These are phyloP conservation scores for Helicocarpus griseus DNA, from an alignment of 2,329 filamentous ascomycete genomes.

Conservation along the genomic window DNA sequence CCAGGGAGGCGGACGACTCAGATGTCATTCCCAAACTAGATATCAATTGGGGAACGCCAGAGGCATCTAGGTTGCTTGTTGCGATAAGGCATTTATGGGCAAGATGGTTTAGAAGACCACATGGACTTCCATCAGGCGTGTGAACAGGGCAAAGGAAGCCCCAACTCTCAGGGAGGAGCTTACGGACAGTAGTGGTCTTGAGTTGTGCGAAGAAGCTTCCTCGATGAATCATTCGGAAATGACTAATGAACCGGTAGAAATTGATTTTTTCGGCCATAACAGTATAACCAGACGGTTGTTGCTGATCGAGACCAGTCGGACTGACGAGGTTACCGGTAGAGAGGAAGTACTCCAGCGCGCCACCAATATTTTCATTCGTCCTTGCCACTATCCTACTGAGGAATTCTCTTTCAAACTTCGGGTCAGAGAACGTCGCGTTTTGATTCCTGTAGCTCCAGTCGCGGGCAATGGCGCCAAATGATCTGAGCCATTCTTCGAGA, in stretches of 20 bases:
- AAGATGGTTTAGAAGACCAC: conserved; percentile 88
- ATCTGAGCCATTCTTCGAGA: conserved; percentile 79
- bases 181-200: conserved; percentile 94
- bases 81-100: conserved; percentile 89
- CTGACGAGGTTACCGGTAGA: conserved; percentile 91
- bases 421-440: conserved; percentile 57
- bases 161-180: conserved; percentile 93
- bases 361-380: conserved; percentile 81
- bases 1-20: conserved; percentile 65
- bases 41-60: conserved; percentile 62
- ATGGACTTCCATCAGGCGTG: conserved; percentile 91
- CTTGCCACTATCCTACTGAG: conserved; percentile 65
- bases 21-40: conserved; percentile 69
- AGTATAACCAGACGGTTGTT: conserved; percentile 89
- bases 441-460: conserved; percentile 47
- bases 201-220: conserved; percentile 97
- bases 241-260: conserved; percentile 95
- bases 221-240: conserved; percentile 98
- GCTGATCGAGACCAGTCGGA: conserved; percentile 83
- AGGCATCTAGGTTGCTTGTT: conserved; percentile 64
- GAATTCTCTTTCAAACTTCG: conserved; percentile 72
- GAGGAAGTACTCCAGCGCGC: conserved; percentile 85
- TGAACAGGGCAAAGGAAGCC: conserved; percentile 96
- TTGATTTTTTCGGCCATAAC: conserved; percentile 99
- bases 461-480: conserved; percentile 43